Evolutionary conservation across 768 basidiomycete species (phyloP), one percentile per base, ranked within the genome.

Genomic region (Suillus luteus): DNA sequence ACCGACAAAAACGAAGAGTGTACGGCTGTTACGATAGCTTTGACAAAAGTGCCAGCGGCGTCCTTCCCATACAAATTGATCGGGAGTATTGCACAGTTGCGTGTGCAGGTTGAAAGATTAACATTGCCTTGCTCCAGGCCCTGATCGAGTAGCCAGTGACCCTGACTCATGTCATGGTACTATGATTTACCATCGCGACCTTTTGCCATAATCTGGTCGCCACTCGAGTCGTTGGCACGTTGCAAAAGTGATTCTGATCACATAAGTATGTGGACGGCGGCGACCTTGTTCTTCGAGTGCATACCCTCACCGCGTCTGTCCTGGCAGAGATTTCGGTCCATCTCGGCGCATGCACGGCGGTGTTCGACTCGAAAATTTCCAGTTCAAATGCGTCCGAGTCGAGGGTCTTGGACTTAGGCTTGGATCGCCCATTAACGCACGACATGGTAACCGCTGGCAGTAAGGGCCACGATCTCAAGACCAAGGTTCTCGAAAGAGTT

Each of bases 21-120:
- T 33, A 35, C 33, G 19, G 19, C 52, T 54, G 33, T 54, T 54
- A 54, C 52, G 52, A 54, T 54, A 33, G 5, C 17, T 54, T 51
- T 54, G 19, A 54, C 52, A 33, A 54, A 33, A 33, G 31, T 17
- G 52, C 31, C 31, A 3, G 31, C 10, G 52, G 31, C 19, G 52
- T 5, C 51, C 27, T 33, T 52, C 31, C 31, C 51, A 9, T 54
- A 19, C 31, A n/a, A 33, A n/a, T n/a, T n/a, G 52, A 54, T n/a
- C 19, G 19, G 33, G 10, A 33, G 52, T 7, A 12, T 33, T 31
- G 52, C 19, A 6, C 5, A 11, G 5, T 52, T 33, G 27, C 9
- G 51, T 52, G 17, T 31, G 31, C 17, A 54, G 31, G 33, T 33
- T 33, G 35, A 54, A 35, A 54, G 31, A 54, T 35, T 54, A 19